Conservation (phyloP, 2,329 filamentous ascomycete species). For the Hypomyces rosellus region DNA sequence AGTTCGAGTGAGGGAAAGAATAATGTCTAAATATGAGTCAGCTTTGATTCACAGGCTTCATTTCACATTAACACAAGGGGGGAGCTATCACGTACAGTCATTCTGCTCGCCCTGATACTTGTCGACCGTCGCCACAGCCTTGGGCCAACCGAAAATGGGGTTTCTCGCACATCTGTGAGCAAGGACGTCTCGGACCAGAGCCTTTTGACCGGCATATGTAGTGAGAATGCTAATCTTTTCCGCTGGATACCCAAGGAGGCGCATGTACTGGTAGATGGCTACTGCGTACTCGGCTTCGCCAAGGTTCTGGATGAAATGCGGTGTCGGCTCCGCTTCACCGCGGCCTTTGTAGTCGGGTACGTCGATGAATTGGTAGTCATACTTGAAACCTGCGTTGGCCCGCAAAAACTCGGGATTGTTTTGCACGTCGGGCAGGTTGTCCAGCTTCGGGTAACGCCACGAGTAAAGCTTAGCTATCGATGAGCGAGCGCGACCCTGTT, state of each 20-base stretch:
- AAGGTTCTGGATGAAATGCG: conserved; percentile 93
- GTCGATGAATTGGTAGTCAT: conserved; percentile 95
- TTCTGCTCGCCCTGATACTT: conserved; percentile 99
- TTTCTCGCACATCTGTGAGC: conserved; percentile 76
- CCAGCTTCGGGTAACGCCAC: conserved; percentile 82
- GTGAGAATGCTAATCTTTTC: conserved; percentile 79
- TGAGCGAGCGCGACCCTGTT: conserved; percentile 85
- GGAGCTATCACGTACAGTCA: conserved; percentile 63
- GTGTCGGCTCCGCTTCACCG: conserved; percentile 82
- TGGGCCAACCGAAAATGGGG: conserved; percentile 79
- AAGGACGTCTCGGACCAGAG: conserved; percentile 82
- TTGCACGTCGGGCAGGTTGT: conserved; percentile 71
- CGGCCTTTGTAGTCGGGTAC: conserved; percentile 87
- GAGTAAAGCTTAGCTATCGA: conserved; percentile 84
- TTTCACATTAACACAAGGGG: not conserved
- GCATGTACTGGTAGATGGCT: conserved; percentile 95
- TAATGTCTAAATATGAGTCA: conserved; percentile 59
- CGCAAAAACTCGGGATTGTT: conserved; percentile 62
- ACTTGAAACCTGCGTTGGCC: conserved; percentile 87
- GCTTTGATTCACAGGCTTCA: conserved; percentile 5
- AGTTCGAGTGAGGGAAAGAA: conserved; percentile 87
- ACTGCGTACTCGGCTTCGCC: conserved; percentile 97
- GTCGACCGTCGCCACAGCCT: conserved; percentile 88
- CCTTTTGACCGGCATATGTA: conserved; percentile 88
- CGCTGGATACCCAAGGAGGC: conserved; percentile 85